Conservation (phyloP, 352 stramenopile species). For the Pythium utonaiense region DNA sequence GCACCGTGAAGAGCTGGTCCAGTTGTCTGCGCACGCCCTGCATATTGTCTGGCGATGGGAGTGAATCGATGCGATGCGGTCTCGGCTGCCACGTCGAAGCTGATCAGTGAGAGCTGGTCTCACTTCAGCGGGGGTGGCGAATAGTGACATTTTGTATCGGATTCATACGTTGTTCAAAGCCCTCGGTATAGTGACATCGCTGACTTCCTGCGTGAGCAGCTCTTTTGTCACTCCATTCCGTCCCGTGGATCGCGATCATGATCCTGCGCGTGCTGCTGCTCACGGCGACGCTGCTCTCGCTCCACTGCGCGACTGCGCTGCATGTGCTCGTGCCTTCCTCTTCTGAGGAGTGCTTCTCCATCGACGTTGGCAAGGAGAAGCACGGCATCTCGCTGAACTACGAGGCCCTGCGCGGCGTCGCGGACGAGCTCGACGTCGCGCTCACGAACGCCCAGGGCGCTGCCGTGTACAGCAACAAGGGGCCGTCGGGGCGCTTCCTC, state of each 20-base stretch:
- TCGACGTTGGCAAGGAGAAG: slow-evolving; percentile 69
- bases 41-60: no score
- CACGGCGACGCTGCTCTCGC: slow-evolving; percentile 10
- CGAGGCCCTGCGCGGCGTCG: slow-evolving; percentile 67
- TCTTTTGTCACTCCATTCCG: no score
- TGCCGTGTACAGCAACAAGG: slow-evolving; percentile 53
- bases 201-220: slow-evolving; percentile 6
- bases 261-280: slow-evolving; percentile 18
- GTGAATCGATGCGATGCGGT: no score
- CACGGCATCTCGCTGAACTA: slow-evolving; percentile 88
- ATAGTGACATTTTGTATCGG: neutral
- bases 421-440: slow-evolving; percentile 63
- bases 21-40: slow-evolving; percentile 69
- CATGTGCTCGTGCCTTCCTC: slow-evolving; percentile 46
- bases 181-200: slow-evolving; percentile 7
- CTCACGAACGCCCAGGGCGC: slow-evolving; percentile 57
- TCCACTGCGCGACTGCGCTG: slow-evolving; percentile 25
- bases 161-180: neutral
- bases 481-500: slow-evolving; percentile 51
- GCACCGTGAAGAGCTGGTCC: slow-evolving; percentile 76
- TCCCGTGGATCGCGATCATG: no score
- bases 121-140: neutral
- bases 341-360: slow-evolving; percentile 62
- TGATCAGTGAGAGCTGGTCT: neutral
- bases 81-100: slow-evolving; percentile 2